A percentile compares a stretch with the other conserved stretches of the same genome.
Conservation (phyloP, 352 stramenopile species). For the Phytophthora ohioensis region DNA sequence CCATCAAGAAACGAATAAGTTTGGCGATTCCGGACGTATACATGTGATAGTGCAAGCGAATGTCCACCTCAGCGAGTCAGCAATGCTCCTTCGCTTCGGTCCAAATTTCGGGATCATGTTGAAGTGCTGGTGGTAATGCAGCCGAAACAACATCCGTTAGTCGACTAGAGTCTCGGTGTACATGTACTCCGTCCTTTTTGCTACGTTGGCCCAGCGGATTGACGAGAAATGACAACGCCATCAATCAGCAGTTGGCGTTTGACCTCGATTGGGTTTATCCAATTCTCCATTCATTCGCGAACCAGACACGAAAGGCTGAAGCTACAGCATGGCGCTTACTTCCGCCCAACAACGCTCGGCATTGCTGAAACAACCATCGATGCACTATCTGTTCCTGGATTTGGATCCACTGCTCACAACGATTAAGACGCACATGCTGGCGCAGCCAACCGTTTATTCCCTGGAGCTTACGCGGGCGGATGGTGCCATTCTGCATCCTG, state of each 20-base stretch:
- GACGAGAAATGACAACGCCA: background rate
- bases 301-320: background rate
- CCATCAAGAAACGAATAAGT: background rate
- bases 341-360: background rate
- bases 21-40: slow-evolving; percentile 8
- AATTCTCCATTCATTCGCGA: background rate
- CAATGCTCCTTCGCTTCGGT: background rate
- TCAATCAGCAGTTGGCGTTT: too few relatives aligned
- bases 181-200: background rate
- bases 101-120: background rate
- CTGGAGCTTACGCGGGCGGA: slow-evolving; percentile 7
- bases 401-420: slow-evolving; percentile 15
- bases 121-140: slow-evolving; percentile 3
- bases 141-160: background rate
- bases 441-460: slow-evolving; percentile 18
- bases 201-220: background rate
- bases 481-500: slow-evolving; percentile 10
- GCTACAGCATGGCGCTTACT: background rate
- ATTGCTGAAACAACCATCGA: background rate
- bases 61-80: background rate
- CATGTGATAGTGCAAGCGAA: slow-evolving; percentile 3
- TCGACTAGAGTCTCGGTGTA: slow-evolving; percentile 3
- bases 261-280: too few relatives aligned
- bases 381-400: slow-evolving; percentile 14
- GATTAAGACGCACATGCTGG: slow-evolving; percentile 10